These are phyloP conservation scores for Paecilomyces sp. DNA, from an alignment of 2,329 filamentous ascomycete species.

Conservation along the genomic window DNA sequence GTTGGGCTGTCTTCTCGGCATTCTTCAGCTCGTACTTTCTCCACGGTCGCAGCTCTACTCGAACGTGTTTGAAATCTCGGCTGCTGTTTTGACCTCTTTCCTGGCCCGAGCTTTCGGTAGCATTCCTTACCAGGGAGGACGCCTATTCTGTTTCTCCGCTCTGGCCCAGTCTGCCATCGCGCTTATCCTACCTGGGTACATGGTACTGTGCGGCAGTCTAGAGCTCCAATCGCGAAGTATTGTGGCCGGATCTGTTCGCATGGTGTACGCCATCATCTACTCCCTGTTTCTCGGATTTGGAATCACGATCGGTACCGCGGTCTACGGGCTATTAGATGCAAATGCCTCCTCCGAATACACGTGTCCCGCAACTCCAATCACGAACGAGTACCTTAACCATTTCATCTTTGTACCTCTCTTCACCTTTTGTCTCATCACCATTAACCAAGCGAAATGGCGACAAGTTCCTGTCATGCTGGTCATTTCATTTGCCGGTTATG, in stretches of 20 bases:
- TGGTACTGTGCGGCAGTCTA: constrained; percentile 55
- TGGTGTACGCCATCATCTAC: constrained; percentile 70
- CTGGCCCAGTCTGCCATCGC: constrained; percentile 67
- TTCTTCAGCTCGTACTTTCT: constrained; percentile 68
- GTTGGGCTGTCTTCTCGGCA: constrained; percentile 66
- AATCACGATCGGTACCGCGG: constrained; percentile 59
- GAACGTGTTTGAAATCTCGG: constrained; percentile 61
- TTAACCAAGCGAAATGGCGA: constrained; percentile 77
- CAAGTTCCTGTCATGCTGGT: constrained; percentile 71
- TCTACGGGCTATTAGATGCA: constrained; percentile 56
- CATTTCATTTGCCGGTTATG: constrained; percentile 68
- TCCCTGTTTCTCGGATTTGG: constrained; percentile 67
- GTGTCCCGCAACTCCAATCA: constrained; percentile 45
- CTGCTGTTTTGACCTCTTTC: constrained; percentile 62
- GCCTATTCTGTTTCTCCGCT: constrained; percentile 64
- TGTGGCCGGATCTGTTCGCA: constrained; percentile 66
- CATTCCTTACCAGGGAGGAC: constrained; percentile 43
- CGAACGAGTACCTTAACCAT: constrained; percentile 43
- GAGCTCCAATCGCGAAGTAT: constrained; percentile 65
- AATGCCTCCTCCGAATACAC: constrained; percentile 45
- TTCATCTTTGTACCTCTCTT: constrained; percentile 73
- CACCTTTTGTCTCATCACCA: constrained; percentile 66
- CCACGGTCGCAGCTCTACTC: constrained; percentile 64
- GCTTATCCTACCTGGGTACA: constrained; percentile 64
- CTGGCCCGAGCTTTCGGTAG: constrained; percentile 63